Base-by-base conservation (phyloP, 2,329 filamentous ascomycete genomes). In the Pseudogymnoascus sp. region DNA sequence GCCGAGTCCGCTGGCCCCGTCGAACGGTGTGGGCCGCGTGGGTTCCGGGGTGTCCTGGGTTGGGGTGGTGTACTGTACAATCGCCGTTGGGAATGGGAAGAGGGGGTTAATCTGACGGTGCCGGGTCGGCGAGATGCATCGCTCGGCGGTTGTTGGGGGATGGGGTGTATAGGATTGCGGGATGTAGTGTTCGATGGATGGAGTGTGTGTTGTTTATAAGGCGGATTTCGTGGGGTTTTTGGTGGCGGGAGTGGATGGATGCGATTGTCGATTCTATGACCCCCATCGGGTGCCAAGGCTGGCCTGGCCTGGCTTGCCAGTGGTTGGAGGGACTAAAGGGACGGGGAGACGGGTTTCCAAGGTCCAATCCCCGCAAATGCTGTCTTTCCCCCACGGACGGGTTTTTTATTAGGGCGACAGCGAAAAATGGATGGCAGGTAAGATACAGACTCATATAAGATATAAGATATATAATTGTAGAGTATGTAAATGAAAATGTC, bases 241-340 rank as follows among this genome's bases (percentile, higher is more conserved):
- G 47, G 47, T 57, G 47, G 47, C 47, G 47, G 47, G 47, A 57
- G 47, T 50, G 47, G 47, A 57, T 57, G 47, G 47, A 19, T 57
- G 47, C 47, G 47, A 57, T 57, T 57, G 47, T 57, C 47, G 47
- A 57, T 57, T 57, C 47, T 57, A 57, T 57, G 47, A 57, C 47
- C 47, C 47, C 47, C 47, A 57, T 31, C 47, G 47, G 47, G 47
- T 57, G 47, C 47, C 47, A 57, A 57, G 47, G 47, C 47, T 57
- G 47, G 26, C 6, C 47, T 57, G 47, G 26, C 26, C 47, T 53
- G 47, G 47, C 47, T 57, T 57, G n/a, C 47, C 26, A 57, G 47
- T 57, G 47, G 47, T 57, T 57, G 26, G 47, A 57, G 7, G 26
- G n/a, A 53, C 47, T 53, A 53, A 53, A 53, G 15, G 47, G 26